These are phyloP conservation scores for Urostyla sp. DNA, from an alignment of 73 alveolate species.

Conservation along the genomic window DNA sequence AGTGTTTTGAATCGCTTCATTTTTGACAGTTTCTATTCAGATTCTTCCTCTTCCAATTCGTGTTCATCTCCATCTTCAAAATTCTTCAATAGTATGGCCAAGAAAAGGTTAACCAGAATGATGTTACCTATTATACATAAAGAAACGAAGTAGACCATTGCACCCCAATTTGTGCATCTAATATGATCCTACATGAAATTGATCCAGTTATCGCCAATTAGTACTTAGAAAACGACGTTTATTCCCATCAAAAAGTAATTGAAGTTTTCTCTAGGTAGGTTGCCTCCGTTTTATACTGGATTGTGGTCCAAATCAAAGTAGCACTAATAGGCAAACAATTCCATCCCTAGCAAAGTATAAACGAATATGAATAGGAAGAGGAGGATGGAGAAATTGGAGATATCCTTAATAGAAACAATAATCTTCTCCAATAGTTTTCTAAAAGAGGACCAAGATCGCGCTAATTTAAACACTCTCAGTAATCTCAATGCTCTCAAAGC, in stretches of 20 bases:
- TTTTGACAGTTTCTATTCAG: neutral
- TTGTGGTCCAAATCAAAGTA: conserved; percentile 12
- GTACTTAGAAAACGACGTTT: conserved; percentile 66
- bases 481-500: conserved; percentile 65
- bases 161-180: conserved; percentile 41
- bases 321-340: conserved; percentile 68
- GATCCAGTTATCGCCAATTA: conserved; percentile 81
- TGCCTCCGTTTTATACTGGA: conserved; percentile 14
- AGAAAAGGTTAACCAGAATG: conserved; percentile 71
- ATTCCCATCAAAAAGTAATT: conserved; percentile 70
- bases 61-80: conserved; percentile 66
- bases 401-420: conserved; percentile 47
- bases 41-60: neutral
- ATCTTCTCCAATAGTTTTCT: conserved; percentile 39
- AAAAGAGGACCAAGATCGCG: conserved; percentile 59
- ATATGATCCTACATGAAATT: conserved; percentile 61
- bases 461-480: conserved; percentile 71
- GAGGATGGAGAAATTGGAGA: conserved; percentile 47
- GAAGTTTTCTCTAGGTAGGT: conserved; percentile 72
- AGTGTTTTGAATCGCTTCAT: neutral
- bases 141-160: conserved; percentile 58
- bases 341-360: conserved; percentile 68
- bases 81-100: conserved; percentile 75
- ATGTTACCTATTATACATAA: conserved; percentile 64
- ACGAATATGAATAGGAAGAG: conserved; percentile 57